A percentile compares a stretch with the other conserved stretches of the same genome.
phyloP scores from a whole-genome alignment of 2,329 filamentous ascomycete genomes.

The Zasmidium citrigriseum region DNA sequence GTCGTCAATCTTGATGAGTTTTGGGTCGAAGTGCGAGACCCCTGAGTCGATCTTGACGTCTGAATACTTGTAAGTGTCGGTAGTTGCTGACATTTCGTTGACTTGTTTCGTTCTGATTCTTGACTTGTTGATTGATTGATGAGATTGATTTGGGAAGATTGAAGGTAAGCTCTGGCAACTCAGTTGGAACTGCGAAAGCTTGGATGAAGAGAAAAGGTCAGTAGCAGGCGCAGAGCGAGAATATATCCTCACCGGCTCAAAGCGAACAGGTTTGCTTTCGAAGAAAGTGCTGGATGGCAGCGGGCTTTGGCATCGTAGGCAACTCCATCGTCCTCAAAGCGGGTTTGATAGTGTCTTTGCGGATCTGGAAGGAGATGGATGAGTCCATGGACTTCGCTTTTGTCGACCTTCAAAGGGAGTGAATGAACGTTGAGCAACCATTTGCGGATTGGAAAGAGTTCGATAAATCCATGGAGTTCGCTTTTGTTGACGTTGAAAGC shows the following conservation, averaged over 20 bases:
- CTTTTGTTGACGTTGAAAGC: no score
- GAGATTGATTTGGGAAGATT: neutral
- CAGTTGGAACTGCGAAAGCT: neutral
- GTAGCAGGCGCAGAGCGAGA: neutral
- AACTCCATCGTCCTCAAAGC: no score
- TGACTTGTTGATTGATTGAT: neutral
- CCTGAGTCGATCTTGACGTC: neutral
- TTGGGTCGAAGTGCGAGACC: neutral
- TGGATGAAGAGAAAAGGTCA: conserved; percentile 1
- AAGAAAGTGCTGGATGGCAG: neutral
- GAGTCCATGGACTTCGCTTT: no score
- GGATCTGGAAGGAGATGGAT: no score
- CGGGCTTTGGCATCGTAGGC: neutral
- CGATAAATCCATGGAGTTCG: no score
- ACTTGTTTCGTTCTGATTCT: neutral
- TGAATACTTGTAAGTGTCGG: neutral
- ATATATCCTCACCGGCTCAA: neutral
- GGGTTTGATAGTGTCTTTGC: no score
- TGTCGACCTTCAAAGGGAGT: no score
- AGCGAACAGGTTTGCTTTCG: neutral
- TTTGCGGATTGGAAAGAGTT: no score
- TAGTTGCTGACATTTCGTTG: neutral
- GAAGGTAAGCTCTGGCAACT: neutral
- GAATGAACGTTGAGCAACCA: no score
- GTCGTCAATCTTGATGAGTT: neutral